Base-by-base conservation (phyloP, 1,284 basidiomycete species). In the Tylopilus orsonianus region DNA sequence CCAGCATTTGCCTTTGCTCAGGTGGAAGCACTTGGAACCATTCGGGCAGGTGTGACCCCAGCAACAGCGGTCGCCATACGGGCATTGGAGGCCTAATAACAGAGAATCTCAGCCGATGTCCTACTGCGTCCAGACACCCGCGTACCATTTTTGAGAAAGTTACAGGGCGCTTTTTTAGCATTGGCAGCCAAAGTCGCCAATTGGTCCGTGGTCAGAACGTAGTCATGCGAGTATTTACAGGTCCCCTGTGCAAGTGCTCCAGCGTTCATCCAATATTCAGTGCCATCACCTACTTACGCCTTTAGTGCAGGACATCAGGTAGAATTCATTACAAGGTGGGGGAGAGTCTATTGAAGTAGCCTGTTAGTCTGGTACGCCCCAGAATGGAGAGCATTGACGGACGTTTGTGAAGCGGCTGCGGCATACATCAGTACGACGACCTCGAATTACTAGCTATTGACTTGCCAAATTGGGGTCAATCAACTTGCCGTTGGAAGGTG, bases 21-120 rank as follows among this genome's bases (percentile, higher is more conserved):
- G 64, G 62, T 83, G 81, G 55, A 80, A 81, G 57, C 81, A 80
- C 56, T 80, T 80, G 9, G 79, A 73, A n/a, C 87, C 87, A 56
- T 83, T 85, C 10, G 87, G 87, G 61, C 87, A 90, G n/a, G 79
- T 71, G 64, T 90, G 87, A 5, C 87, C 87, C 85, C 87, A 89
- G 65, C 86, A 88, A 59, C 87, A 90, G 50, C 71, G 71, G 35
- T 80, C 77, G 39, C 83, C 86, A 54, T 81, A 83, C 7, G 86
- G 84, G 55, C 87, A 90, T 43, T 75, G 74, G 24, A 83, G 69
- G 32, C 85, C 87, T 89, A 52, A n/a, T 14, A 30, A 3, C 4
- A 22, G 29, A 8, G 14, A 14, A 20, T 41, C 30, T 44, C 36
- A 43, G 22, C 40, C 26, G 54, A 19, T 14, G 14, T 14, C 14